A percentile compares a stretch with the other conserved stretches of the same genome.
Evolutionary conservation across 257 asterid genomes (phyloP).

Genomic region (Scutellaria minor): DNA sequence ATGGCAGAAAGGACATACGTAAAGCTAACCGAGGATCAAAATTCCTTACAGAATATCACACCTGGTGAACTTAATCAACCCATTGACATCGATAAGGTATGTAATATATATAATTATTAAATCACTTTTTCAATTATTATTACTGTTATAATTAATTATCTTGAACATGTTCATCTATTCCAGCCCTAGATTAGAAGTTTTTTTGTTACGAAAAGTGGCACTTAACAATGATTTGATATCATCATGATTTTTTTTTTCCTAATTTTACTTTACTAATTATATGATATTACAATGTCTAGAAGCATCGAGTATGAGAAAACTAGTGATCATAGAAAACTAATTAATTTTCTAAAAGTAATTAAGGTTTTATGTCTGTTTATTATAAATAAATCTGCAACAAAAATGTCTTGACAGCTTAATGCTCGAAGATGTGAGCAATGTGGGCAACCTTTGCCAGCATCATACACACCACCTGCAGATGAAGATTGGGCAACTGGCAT

Average conservation of each 20-base stretch:
- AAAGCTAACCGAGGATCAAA: conserved; percentile 64
- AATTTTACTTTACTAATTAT: background rate
- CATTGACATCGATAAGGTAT: conserved; percentile 67
- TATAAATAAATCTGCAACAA: background rate
- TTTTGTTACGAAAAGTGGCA: background rate
- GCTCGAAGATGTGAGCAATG: conserved; percentile 75
- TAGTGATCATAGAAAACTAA: background rate
- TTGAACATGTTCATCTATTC: no score
- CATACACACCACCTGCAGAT: conserved; percentile 72
- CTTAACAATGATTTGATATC: background rate
- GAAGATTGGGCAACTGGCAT: conserved; percentile 83
- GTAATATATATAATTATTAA: background rate
- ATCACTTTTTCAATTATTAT: background rate
- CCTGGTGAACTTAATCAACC: conserved; percentile 88
- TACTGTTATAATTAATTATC: background rate
- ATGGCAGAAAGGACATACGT: conserved; percentile 72
- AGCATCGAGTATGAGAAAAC: background rate
- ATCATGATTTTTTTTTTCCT: background rate
- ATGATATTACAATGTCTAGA: background rate
- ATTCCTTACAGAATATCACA: conserved; percentile 52
- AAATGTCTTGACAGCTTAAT: conserved; percentile 41
- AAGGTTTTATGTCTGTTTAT: no score
- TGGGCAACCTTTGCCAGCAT: conserved; percentile 71
- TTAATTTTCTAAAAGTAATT: no score
- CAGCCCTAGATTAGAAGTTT: no score